A percentile compares a stretch with the other conserved stretches of the same genome.
Conservation (phyloP, 768 basidiomycete species). For the Pulveroboletus sp. region DNA sequence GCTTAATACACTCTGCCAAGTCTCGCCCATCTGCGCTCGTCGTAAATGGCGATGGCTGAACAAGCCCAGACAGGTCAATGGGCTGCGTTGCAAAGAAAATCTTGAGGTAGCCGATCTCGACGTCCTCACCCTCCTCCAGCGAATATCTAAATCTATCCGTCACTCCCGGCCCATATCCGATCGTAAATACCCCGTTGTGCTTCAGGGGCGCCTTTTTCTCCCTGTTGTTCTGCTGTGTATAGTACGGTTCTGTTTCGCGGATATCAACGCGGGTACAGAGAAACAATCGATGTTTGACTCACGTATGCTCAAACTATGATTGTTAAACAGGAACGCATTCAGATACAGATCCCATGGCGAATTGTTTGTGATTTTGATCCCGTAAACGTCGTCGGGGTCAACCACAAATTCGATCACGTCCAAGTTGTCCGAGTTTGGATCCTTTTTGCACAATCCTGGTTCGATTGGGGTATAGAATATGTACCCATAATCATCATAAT, state of each 20-base stretch:
- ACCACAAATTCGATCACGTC: slow-evolving; percentile 20
- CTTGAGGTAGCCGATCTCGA: slow-evolving; percentile 44
- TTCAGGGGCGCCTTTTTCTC: slow-evolving; percentile 8
- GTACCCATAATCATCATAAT: neutral
- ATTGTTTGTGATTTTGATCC: slow-evolving; percentile 25
- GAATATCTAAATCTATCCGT: slow-evolving; percentile 2
- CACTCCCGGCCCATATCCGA: slow-evolving; percentile 40
- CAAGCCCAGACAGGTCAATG: slow-evolving; percentile 34
- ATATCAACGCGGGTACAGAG: neutral
- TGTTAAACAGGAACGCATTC: slow-evolving; percentile 44
- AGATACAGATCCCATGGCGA: slow-evolving; percentile 29
- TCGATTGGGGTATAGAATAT: neutral
- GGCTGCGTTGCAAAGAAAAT: slow-evolving; percentile 39
- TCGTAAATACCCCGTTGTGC: slow-evolving; percentile 16
- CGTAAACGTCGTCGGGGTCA: slow-evolving; percentile 27
- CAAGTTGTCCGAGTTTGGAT: neutral
- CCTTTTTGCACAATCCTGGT: slow-evolving; percentile 4
- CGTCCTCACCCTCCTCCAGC: slow-evolving; percentile 21
- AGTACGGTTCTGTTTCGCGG: slow-evolving; percentile 5
- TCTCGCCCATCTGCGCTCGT: neutral
- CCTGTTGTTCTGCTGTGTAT: neutral
- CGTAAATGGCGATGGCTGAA: slow-evolving; percentile 36
- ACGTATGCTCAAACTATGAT: slow-evolving; percentile 37
- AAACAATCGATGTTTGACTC: neutral
- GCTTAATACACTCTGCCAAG: neutral